phyloP scores from a whole-genome alignment of 768 basidiomycete species.

The Leucosporidium scottii region DNA sequence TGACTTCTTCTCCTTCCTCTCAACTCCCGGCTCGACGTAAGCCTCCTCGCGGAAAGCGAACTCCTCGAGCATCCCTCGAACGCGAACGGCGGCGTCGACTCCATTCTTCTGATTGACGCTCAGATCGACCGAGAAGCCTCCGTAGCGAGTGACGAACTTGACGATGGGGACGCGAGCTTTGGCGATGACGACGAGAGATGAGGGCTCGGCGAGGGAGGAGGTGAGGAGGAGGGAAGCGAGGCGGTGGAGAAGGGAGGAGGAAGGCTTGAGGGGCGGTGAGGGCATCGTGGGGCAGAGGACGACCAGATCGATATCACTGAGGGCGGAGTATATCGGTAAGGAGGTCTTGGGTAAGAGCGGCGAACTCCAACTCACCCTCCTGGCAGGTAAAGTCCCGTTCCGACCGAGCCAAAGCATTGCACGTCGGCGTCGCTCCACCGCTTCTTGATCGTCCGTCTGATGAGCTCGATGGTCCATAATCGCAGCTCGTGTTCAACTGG shows the following conservation, averaged over 20 bases:
- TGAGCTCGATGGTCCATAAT: conserved; percentile 60
- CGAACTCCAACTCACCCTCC: conserved; percentile 60
- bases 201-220: conserved; percentile 56
- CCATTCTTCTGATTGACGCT: conserved; percentile 88
- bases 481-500: conserved; percentile 78
- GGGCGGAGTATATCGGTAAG: background rate
- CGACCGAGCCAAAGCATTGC: conserved; percentile 82
- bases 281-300: conserved; percentile 72
- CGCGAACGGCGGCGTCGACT: conserved; percentile 64
- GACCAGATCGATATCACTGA: conserved; percentile 91
- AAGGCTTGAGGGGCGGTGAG: conserved; percentile 58
- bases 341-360: background rate
- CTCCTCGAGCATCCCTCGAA: conserved; percentile 68
- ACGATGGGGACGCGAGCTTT: conserved; percentile 95
- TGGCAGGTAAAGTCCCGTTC: conserved; percentile 89
- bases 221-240: conserved; percentile 72
- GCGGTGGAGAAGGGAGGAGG: conserved; percentile 53
- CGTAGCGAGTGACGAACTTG: conserved; percentile 80
- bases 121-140: conserved; percentile 76
- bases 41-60: conserved; percentile 26
- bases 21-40: conserved; percentile 26
- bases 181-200: conserved; percentile 75
- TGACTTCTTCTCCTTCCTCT: background rate
- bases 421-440: conserved; percentile 73
- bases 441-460: conserved; percentile 58